Percentiles rank a stretch among this genome's conserved stretches.
These are phyloP conservation scores for Apophysomyces trapeziformis DNA, from an alignment of 371 early-diverging fungal species.

Conservation along the genomic window DNA sequence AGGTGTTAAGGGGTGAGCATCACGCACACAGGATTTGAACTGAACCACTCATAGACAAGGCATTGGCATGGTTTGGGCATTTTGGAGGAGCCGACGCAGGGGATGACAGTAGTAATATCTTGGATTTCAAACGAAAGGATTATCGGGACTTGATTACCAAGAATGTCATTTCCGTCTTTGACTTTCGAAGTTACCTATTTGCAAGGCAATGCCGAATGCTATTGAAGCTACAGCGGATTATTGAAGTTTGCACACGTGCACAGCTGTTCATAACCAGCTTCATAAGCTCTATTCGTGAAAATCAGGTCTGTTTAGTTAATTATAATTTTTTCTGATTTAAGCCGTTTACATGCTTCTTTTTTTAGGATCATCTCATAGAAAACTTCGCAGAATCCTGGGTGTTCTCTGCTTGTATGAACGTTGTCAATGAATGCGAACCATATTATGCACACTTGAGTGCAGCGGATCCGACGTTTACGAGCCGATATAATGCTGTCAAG, in stretches of 20 bases:
- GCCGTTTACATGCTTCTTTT: background rate
- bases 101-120: constrained; percentile 87
- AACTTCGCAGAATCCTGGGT: constrained; percentile 81
- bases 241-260: constrained; percentile 73
- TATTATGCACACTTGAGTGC: constrained; percentile 51
- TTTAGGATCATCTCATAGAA: constrained; percentile 49
- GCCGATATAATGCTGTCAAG: constrained; percentile 72
- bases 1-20: constrained; percentile 72
- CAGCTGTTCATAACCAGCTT: constrained; percentile 77
- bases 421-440: constrained; percentile 80
- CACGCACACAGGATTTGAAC: background rate
- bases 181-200: constrained; percentile 93
- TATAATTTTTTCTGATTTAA: background rate
- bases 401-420: constrained; percentile 77
- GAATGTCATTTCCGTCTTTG: constrained; percentile 91
- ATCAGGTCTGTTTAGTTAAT: constrained; percentile 44
- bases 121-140: constrained; percentile 76
- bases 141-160: constrained; percentile 89
- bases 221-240: constrained; percentile 65
- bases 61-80: constrained; percentile 87
- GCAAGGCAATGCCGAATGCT: constrained; percentile 85
- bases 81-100: constrained; percentile 85
- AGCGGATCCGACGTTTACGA: constrained; percentile 45
- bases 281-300: constrained; percentile 73
- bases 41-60: constrained; percentile 59